Evolutionary conservation across 2,329 filamentous ascomycete genomes (phyloP).

Genomic region (Curvularia eragrostidis): DNA sequence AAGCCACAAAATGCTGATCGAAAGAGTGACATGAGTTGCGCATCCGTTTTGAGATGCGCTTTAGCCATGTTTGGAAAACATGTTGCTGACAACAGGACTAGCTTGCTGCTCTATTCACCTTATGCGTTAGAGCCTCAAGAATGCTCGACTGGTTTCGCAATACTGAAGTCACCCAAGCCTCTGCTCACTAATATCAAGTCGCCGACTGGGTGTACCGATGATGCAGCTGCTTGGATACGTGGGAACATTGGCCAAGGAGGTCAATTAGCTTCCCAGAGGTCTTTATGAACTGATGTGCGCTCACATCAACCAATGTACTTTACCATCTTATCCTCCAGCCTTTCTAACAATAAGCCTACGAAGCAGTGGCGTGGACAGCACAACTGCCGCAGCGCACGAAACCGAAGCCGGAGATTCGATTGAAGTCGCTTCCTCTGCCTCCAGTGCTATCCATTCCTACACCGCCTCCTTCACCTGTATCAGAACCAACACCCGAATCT

Average conservation of each 20-base stretch:
- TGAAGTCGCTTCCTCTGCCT: slow-evolving; percentile 6
- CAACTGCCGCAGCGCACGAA: slow-evolving; percentile 18
- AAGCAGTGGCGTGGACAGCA: slow-evolving; percentile 22
- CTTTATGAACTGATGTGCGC: slow-evolving; percentile 10
- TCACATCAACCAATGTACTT: neutral
- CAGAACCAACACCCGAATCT: slow-evolving; percentile 3
- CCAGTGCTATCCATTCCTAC: slow-evolving; percentile 4
- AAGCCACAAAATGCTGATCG: slow-evolving; percentile 16
- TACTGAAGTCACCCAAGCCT: neutral
- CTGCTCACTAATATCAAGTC: slow-evolving; percentile 8
- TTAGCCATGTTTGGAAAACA: slow-evolving; percentile 10
- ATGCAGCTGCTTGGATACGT: slow-evolving; percentile 13
- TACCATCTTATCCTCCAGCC: slow-evolving; percentile 1
- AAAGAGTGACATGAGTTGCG: slow-evolving; percentile 3
- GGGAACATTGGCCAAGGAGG: slow-evolving; percentile 2
- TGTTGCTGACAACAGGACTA: slow-evolving; percentile 12
- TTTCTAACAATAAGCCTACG: slow-evolving; percentile 1
- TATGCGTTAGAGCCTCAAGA: slow-evolving; percentile 12
- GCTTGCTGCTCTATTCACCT: neutral
- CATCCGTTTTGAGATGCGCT: slow-evolving; percentile 6
- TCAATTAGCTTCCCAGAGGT: neutral
- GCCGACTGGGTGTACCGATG: slow-evolving; percentile 20
- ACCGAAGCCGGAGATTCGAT: slow-evolving; percentile 8
- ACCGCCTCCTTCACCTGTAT: slow-evolving; percentile 4
- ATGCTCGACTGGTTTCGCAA: slow-evolving; percentile 11